A percentile compares a stretch with the other conserved stretches of the same genome.
Evolutionary conservation across 1,284 basidiomycete genomes (phyloP).

Genomic region (Wolfiporia cocos): DNA sequence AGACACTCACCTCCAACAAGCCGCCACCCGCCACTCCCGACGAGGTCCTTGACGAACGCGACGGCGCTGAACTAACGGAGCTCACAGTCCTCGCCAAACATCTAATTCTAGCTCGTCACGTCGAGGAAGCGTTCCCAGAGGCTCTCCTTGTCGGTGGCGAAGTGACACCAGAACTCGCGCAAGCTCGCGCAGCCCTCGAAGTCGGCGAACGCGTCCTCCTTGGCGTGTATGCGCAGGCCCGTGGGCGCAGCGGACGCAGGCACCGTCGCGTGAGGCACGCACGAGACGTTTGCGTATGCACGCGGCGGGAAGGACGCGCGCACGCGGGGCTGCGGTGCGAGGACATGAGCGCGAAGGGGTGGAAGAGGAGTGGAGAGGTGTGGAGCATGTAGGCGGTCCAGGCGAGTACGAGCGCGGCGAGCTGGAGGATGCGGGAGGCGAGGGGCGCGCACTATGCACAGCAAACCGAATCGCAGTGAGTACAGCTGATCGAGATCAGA

Average conservation of each 20-base stretch:
- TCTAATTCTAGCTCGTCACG: conserved; percentile 47
- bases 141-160: conserved; percentile 41
- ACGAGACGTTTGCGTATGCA: conserved; percentile 37
- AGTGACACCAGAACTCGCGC: conserved; percentile 56
- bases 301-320: conserved; percentile 33
- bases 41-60: conserved; percentile 44
- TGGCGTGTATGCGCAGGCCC: conserved; percentile 9
- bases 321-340: conserved; percentile 4
- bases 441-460: too few relatives aligned
- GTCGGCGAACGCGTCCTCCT: conserved; percentile 41
- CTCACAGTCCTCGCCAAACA: conserved; percentile 32
- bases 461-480: too few relatives aligned
- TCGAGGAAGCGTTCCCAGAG: conserved; percentile 46
- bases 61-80: conserved; percentile 33
- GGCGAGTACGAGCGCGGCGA: conserved; percentile 12
- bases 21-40: conserved; percentile 68
- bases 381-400: conserved; percentile 11
- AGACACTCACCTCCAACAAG: conserved; percentile 54
- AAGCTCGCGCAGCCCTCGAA: conserved; percentile 55
- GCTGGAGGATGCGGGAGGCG: conserved; percentile 4
- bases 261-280: conserved; percentile 24
- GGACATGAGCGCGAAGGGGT: conserved; percentile 6
- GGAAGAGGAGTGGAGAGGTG: conserved; percentile 9
- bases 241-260: conserved; percentile 15
- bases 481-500: too few relatives aligned